Conservation (phyloP, 1,284 basidiomycete species). For the Athelia sp. region DNA sequence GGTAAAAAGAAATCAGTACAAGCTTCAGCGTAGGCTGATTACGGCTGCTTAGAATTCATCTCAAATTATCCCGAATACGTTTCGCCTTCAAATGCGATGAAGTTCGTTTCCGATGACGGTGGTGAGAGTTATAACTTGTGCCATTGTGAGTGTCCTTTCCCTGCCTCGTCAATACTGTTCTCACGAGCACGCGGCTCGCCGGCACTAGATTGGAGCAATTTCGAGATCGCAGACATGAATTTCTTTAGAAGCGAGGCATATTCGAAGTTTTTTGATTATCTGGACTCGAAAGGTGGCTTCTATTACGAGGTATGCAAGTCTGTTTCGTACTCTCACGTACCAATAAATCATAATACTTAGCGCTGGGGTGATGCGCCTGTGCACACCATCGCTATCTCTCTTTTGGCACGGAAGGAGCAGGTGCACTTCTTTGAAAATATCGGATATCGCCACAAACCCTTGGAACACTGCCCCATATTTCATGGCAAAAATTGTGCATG, state of each 20-base stretch:
- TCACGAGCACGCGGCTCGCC: not conserved
- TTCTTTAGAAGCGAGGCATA: constrained; percentile 63
- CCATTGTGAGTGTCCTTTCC: constrained; percentile 45
- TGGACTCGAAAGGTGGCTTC: constrained; percentile 72
- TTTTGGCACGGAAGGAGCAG: constrained; percentile 57
- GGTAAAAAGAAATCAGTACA: constrained; percentile 10
- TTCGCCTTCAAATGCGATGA: constrained; percentile 60
- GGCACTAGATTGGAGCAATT: constrained; percentile 66
- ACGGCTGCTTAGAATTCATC: constrained; percentile 52
- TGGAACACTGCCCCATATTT: too few relatives aligned
- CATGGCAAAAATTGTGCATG: too few relatives aligned
- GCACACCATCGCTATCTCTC: constrained; percentile 67
- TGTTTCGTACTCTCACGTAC: constrained; percentile 2
- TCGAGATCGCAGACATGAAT: constrained; percentile 70
- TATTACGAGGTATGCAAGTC: constrained; percentile 59
- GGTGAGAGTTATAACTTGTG: constrained; percentile 69
- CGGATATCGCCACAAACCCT: constrained; percentile 48
- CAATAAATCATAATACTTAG: constrained; percentile 16
- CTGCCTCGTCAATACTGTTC: constrained; percentile 4
- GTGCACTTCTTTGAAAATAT: constrained; percentile 69
- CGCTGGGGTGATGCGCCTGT: constrained; percentile 82
- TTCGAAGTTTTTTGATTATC: constrained; percentile 64
- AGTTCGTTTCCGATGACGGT: constrained; percentile 63
- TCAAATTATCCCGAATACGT: constrained; percentile 57
- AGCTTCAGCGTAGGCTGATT: too few relatives aligned